Conservation (phyloP, 192 early-diverging fungal genomes). For the Obelidium mucronatum region DNA sequence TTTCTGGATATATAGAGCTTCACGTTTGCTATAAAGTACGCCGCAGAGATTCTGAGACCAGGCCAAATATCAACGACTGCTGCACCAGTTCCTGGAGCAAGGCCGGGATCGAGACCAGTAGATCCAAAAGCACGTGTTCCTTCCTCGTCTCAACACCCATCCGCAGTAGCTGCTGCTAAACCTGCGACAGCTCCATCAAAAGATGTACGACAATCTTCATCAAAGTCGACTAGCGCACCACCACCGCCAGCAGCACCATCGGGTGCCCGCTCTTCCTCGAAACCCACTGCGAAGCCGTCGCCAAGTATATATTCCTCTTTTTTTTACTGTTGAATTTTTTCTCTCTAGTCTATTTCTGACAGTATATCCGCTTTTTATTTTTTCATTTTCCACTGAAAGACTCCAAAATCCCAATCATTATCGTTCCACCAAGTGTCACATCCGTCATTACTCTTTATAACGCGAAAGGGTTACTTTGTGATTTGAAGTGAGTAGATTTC, state of each 20-base stretch:
- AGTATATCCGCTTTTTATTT: not conserved
- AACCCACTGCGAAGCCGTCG: constrained; percentile 19
- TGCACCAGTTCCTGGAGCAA: not conserved
- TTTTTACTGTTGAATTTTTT: not conserved
- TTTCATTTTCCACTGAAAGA: not conserved
- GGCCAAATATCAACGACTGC: not conserved
- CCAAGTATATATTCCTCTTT: not conserved
- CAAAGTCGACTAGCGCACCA: not conserved
- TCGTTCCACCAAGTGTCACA: constrained; percentile 87
- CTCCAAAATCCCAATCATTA: constrained; percentile 79
- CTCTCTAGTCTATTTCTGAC: not conserved
- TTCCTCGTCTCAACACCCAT: constrained; percentile 6
- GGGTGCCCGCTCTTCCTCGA: not conserved
- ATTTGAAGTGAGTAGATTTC: constrained; percentile 63
- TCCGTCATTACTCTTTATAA: constrained; percentile 90
- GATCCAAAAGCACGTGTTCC: constrained; percentile 28
- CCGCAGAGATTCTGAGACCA: constrained; percentile 32
- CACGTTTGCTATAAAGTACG: constrained; percentile 32
- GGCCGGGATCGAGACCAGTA: constrained; percentile 6
- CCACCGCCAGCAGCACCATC: not conserved
- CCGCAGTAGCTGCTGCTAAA: not conserved
- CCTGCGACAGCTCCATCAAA: constrained; percentile 1
- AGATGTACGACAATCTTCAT: not conserved
- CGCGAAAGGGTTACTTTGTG: constrained; percentile 81
- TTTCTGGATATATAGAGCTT: constrained; percentile 15